These are phyloP conservation scores for Macrophomina tecta DNA, from an alignment of 2,329 filamentous ascomycete genomes.

Conservation along the genomic window DNA sequence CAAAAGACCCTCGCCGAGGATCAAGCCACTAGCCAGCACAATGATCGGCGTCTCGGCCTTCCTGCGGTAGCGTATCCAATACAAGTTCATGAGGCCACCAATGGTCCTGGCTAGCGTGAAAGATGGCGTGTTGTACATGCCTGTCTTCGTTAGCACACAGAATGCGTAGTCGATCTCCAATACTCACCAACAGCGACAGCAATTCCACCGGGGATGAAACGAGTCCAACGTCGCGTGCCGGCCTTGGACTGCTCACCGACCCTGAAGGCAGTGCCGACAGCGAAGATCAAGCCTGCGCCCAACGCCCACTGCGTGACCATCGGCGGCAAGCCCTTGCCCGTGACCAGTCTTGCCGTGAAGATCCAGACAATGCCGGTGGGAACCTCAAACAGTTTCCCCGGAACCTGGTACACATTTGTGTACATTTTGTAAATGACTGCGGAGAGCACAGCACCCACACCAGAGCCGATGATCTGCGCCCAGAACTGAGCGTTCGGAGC, in stretches of 20 bases:
- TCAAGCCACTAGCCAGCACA: constrained; percentile 87
- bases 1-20: constrained; percentile 88
- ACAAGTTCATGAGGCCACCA: constrained; percentile 78
- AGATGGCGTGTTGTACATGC: constrained; percentile 97
- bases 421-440: constrained; percentile 90
- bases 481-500: constrained; percentile 95
- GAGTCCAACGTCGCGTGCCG: constrained; percentile 63
- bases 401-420: constrained; percentile 86
- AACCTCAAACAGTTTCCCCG: constrained; percentile 88
- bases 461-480: constrained; percentile 90
- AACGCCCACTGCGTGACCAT: constrained; percentile 83
- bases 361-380: constrained; percentile 98
- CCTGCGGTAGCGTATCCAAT: constrained; percentile 68
- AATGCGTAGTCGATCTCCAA: neutral
- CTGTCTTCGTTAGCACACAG: constrained; percentile 46
- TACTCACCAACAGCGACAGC: constrained; percentile 87
- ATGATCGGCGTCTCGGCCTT: constrained; percentile 77
- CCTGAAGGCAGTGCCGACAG: constrained; percentile 71
- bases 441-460: constrained; percentile 83
- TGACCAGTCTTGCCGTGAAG: constrained; percentile 92
- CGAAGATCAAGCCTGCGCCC: constrained; percentile 76
- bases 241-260: constrained; percentile 49
- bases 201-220: constrained; percentile 87
- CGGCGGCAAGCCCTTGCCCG: constrained; percentile 82
- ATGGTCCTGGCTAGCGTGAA: constrained; percentile 89